Percentiles rank a stretch among this genome's conserved stretches.
phyloP scores from a whole-genome alignment of 495 filamentous ascomycete genomes.

The Parathielavia hyrcaniae region DNA sequence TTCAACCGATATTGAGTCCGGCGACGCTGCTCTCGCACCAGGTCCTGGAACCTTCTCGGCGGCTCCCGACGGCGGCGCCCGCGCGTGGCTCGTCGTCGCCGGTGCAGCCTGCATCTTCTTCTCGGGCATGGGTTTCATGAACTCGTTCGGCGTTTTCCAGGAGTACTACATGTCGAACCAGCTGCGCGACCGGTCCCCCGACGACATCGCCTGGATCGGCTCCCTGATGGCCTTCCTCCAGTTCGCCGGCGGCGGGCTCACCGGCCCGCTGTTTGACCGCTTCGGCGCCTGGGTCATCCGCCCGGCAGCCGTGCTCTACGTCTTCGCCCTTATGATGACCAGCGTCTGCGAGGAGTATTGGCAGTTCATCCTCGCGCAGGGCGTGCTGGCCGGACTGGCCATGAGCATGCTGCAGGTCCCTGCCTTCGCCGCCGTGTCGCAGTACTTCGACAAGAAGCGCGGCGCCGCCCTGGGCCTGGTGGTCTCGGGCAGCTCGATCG shows the following conservation, averaged over 20 bases:
- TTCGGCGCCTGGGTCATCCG: slow-evolving; percentile 43
- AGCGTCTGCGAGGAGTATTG: slow-evolving; percentile 53
- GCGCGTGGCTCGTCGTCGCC: slow-evolving; percentile 27
- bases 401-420: slow-evolving; percentile 49
- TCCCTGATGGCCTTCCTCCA: slow-evolving; percentile 46
- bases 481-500: slow-evolving; percentile 51
- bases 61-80: slow-evolving; percentile 26
- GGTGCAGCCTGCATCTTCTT: slow-evolving; percentile 37
- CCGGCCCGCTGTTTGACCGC: slow-evolving; percentile 49
- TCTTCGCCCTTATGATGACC: slow-evolving; percentile 49
- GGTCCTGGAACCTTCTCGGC: not conserved
- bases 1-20: slow-evolving; percentile 6
- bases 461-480: slow-evolving; percentile 51
- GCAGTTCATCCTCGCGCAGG: slow-evolving; percentile 59
- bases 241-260: slow-evolving; percentile 42
- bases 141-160: slow-evolving; percentile 57
- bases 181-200: slow-evolving; percentile 42
- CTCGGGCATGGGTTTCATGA: slow-evolving; percentile 54
- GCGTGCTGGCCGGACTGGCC: slow-evolving; percentile 47
- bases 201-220: slow-evolving; percentile 57
- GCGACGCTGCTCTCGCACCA: not conserved
- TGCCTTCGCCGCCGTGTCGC: slow-evolving; percentile 45
- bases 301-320: slow-evolving; percentile 32
- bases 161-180: slow-evolving; percentile 52
- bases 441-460: slow-evolving; percentile 51